Conservation (phyloP, 768 basidiomycete genomes). For the Phanerodontia chrysosporium region DNA sequence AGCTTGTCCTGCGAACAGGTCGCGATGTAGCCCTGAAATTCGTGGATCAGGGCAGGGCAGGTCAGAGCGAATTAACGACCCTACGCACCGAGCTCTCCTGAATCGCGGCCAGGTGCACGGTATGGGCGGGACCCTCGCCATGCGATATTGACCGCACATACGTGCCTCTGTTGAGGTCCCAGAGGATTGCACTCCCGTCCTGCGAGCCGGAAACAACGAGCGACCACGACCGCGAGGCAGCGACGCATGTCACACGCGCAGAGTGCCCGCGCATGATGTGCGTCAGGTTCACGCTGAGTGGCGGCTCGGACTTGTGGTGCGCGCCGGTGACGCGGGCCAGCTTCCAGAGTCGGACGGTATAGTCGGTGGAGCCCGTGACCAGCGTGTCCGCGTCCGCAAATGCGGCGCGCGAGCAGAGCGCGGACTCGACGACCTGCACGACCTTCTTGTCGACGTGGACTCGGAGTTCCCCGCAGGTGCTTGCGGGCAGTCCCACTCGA, state of each 20-base stretch:
- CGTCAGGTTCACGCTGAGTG: constrained; percentile 40
- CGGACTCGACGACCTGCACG: constrained; percentile 74
- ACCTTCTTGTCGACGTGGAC: constrained; percentile 63
- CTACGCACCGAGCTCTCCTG: constrained; percentile 80
- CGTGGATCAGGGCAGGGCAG: too few species aligned
- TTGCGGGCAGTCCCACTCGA: constrained; percentile 57
- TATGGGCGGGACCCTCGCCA: constrained; percentile 29
- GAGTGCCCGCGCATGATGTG: constrained; percentile 82
- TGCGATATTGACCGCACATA: constrained; percentile 85
- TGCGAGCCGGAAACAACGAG: constrained; percentile 77
- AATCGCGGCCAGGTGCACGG: constrained; percentile 68
- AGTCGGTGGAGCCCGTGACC: constrained; percentile 77
- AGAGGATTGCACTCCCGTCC: constrained; percentile 83
- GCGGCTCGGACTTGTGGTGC: constrained; percentile 17
- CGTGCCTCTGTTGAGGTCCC: constrained; percentile 83
- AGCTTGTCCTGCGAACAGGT: constrained; percentile 71
- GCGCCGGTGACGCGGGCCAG: constrained; percentile 34
- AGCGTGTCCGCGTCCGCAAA: constrained; percentile 74
- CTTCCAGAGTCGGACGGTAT: constrained; percentile 83
- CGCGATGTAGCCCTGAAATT: constrained; percentile 88
- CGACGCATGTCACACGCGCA: constrained; percentile 59
- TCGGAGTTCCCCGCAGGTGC: constrained; percentile 49
- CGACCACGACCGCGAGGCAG: constrained; percentile 80
- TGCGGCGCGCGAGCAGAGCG: constrained; percentile 65
- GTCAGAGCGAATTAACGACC: too few species aligned